phyloP scores from a whole-genome alignment of 1,284 basidiomycete species.

The Ganoderma multipileum region DNA sequence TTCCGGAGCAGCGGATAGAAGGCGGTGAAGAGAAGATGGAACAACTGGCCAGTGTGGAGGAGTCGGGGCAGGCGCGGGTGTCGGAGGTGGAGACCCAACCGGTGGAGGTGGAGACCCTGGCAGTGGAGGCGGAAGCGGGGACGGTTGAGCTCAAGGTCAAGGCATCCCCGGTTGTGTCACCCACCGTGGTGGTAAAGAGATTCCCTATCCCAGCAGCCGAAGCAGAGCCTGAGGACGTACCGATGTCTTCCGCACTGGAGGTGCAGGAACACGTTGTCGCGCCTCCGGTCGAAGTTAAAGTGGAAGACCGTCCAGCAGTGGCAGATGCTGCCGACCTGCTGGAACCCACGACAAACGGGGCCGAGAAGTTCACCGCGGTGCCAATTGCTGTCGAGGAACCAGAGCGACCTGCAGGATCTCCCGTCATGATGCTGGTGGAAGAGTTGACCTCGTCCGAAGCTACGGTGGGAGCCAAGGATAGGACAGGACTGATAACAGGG shows the following conservation, averaged over 20 bases:
- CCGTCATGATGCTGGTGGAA: not conserved
- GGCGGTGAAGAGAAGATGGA: not conserved
- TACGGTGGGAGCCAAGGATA: not conserved
- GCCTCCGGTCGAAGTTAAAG: not conserved
- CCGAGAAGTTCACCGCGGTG: not conserved
- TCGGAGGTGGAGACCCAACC: not conserved
- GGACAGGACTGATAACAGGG: not conserved
- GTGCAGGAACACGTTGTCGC: not conserved
- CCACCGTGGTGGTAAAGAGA: not conserved
- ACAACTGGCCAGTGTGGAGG: not conserved
- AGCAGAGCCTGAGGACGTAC: not conserved
- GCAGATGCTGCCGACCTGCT: not conserved
- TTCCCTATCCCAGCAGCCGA: not conserved
- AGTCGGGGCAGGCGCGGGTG: not conserved
- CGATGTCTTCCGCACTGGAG: not conserved
- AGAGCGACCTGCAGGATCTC: not conserved
- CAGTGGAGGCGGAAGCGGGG: not conserved
- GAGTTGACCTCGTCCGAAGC: not conserved
- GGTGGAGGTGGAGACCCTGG: not conserved
- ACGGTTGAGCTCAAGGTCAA: not conserved
- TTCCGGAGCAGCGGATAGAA: not conserved
- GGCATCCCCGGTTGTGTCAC: not conserved
- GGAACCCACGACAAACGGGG: not conserved
- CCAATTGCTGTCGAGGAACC: conserved; percentile 14
- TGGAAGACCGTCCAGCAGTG: not conserved